These are phyloP conservation scores for Nakaseomyces uthaithaninus DNA, from an alignment of 1,139 yeast genomes.

Conservation along the genomic window DNA sequence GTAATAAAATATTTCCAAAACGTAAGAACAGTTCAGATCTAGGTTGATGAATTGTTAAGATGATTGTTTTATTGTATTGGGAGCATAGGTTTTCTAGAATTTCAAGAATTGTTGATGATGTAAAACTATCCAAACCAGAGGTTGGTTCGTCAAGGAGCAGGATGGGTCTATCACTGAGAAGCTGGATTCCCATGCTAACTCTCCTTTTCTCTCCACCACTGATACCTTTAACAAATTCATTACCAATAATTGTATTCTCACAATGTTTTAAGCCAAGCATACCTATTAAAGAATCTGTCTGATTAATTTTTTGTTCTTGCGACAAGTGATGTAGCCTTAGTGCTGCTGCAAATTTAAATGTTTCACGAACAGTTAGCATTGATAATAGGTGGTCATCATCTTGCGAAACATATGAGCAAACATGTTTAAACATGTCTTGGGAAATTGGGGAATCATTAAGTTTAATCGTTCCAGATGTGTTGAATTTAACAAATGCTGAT, in stretches of 20 bases:
- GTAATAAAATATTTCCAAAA: constrained; percentile 59
- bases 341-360: constrained; percentile 62
- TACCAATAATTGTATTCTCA: constrained; percentile 69
- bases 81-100: constrained; percentile 50
- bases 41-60: constrained; percentile 82
- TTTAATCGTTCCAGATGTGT: constrained; percentile 36
- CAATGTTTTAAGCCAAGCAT: constrained; percentile 70
- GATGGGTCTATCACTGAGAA: constrained; percentile 62
- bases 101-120: constrained; percentile 61
- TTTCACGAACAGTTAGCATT: constrained; percentile 68
- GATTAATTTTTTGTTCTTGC: constrained; percentile 29
- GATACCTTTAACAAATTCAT: constrained; percentile 63
- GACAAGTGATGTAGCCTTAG: constrained; percentile 43
- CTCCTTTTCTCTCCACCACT: constrained; percentile 85
- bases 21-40: constrained; percentile 52
- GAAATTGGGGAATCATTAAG: constrained; percentile 40
- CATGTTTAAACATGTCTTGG: constrained; percentile 38
- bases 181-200: constrained; percentile 72
- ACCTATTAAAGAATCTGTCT: constrained; percentile 50
- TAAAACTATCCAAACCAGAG: constrained; percentile 76
- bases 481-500: constrained; percentile 34
- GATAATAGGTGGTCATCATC: constrained; percentile 67
- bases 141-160: constrained; percentile 81
- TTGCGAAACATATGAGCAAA: constrained; percentile 72
- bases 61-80: constrained; percentile 56